Evolutionary conservation across 2,329 filamentous ascomycete species (phyloP), one percentile per base, ranked within the genome.

Genomic region (Colletotrichum sp.): DNA sequence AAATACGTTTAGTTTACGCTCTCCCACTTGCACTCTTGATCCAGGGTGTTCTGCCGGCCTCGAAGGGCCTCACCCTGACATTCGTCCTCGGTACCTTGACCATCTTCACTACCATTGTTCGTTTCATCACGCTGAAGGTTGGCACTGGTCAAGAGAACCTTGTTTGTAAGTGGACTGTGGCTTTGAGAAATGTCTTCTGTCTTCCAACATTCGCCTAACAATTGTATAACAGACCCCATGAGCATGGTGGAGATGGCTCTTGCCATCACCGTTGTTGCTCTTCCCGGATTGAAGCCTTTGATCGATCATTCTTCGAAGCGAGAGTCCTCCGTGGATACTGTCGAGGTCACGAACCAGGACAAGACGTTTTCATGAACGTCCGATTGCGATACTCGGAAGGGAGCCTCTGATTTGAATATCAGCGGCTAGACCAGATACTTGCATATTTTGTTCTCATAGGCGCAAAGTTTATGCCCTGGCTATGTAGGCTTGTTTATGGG

Each of bases 11-110:
- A 83, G 82, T 84, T 21, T 84, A 84, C 66, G 77, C 81, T 1
- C 78, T 84, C 1, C 82, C 82, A 4, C 77, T 83, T 14, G 78
- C 80, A 28, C 74, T 84, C 38, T 76, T 84, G 67, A 62, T 79
- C 5, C 82, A 82, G 16, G 79, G 78, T 30, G 69, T 80, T 26
- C 76, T 78, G 7, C 68, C 74, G 7, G 38, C 73, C 3, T 80
- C 80, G 58, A 78, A 77, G 43, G 76, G 78, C 2, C 74, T 81
- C n/a, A 74, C 69, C 26, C 36, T 80, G 38, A 78, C 79, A 5
- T 81, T 81, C 28, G 68, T 75, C 14, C 77, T 81, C 66, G 80
- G 80, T 76, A 76, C 78, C 48, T 36, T 80, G 18, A 80, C 80
- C 14, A 78, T 80, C 24, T 71, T 79, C 48, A 79, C 78, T 24